Evolutionary conservation across 2,329 filamentous ascomycete species (phyloP).

Genomic region (Beauveria pseudobassiana): DNA sequence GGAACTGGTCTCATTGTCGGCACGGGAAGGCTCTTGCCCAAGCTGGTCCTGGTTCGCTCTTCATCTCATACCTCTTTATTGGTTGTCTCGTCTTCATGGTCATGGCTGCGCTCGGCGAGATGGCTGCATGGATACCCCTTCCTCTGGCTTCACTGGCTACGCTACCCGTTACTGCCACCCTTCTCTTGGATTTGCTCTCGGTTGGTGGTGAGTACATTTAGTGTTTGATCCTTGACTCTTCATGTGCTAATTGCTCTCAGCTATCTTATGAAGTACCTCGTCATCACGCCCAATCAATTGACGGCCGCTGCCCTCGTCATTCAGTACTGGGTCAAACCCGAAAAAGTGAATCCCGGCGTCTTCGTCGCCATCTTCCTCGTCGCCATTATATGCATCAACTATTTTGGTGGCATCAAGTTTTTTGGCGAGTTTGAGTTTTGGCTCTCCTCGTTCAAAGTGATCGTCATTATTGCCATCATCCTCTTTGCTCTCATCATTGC

Average conservation of each 20-base stretch:
- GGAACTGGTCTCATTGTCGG: slow-evolving; percentile 70
- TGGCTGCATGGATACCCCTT: slow-evolving; percentile 76
- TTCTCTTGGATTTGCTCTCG: slow-evolving; percentile 70
- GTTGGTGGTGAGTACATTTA: slow-evolving; percentile 51
- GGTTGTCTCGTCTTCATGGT: slow-evolving; percentile 71
- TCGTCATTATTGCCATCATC: slow-evolving; percentile 59
- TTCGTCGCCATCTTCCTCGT: slow-evolving; percentile 68
- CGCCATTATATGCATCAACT: slow-evolving; percentile 57
- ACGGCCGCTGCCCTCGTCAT: slow-evolving; percentile 75
- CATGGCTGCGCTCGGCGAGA: slow-evolving; percentile 76
- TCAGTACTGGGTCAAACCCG: slow-evolving; percentile 62
- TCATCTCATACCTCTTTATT: slow-evolving; percentile 64
- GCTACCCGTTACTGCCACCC: slow-evolving; percentile 73
- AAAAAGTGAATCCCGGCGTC: slow-evolving; percentile 66
- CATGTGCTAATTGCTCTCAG: slow-evolving; percentile 17
- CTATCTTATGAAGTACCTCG: slow-evolving; percentile 73
- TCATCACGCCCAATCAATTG: slow-evolving; percentile 77
- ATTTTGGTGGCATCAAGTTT: slow-evolving; percentile 52
- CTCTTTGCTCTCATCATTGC: slow-evolving; percentile 57
- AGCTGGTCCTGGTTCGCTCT: slow-evolving; percentile 55
- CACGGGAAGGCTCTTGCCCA: slow-evolving; percentile 46
- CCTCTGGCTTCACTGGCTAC: slow-evolving; percentile 74
- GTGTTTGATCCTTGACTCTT: background rate
- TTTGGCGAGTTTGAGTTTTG: slow-evolving; percentile 61
- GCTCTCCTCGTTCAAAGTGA: slow-evolving; percentile 58